phyloP scores from a whole-genome alignment of 257 asterid species.

The Salvia rosmarinus region DNA sequence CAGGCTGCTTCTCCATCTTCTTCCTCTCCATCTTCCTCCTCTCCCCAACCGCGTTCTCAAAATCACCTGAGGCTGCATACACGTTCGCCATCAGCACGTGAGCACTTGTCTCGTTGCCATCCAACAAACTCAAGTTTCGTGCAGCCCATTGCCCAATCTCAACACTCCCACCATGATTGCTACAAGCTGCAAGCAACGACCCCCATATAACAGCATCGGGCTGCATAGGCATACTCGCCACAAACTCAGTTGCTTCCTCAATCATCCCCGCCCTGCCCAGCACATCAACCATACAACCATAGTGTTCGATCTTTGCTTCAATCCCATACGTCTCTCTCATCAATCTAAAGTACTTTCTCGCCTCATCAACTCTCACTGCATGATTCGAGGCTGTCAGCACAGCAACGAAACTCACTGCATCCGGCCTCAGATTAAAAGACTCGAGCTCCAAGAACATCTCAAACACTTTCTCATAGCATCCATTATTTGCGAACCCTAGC shows the following conservation, averaged over 20 bases:
- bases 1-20: constrained; percentile 55
- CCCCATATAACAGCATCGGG: constrained; percentile 72
- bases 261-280: constrained; percentile 69
- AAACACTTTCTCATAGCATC: constrained; percentile 52
- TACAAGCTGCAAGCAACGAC: constrained; percentile 57
- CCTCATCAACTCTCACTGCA: constrained; percentile 52
- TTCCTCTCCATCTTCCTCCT: constrained; percentile 57
- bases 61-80: constrained; percentile 59
- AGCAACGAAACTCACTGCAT: constrained; percentile 52
- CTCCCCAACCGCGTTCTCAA: constrained; percentile 52
- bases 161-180: constrained; percentile 34
- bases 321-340: constrained; percentile 50
- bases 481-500: constrained; percentile 65
- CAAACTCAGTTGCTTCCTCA: constrained; percentile 61
- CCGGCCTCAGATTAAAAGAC: constrained; percentile 49
- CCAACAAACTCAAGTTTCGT: constrained; percentile 42
- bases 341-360: constrained; percentile 46
- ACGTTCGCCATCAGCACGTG: constrained; percentile 63
- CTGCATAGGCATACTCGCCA: constrained; percentile 53
- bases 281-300: constrained; percentile 70
- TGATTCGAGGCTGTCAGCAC: constrained; percentile 64
- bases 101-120: constrained; percentile 56
- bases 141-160: constrained; percentile 63
- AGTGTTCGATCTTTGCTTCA: constrained; percentile 57
- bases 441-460: constrained; percentile 51